Evolutionary conservation across 2,329 filamentous ascomycete species (phyloP).

Genomic region (Keithomyces neogunnii): DNA sequence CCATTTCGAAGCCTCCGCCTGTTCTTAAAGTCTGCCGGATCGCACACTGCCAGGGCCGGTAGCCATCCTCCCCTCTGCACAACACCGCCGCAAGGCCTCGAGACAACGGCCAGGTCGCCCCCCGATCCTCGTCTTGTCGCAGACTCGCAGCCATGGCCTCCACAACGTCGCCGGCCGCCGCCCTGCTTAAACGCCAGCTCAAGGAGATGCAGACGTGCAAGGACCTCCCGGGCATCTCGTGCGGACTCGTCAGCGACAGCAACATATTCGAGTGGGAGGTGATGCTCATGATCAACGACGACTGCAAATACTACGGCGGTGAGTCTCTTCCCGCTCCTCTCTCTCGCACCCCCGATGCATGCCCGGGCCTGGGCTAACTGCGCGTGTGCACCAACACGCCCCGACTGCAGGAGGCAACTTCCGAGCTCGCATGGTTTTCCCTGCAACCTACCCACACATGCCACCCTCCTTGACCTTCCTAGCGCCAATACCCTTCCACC

Average conservation of each 20-base stretch:
- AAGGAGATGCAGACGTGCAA: constrained; percentile 91
- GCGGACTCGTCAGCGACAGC: constrained; percentile 72
- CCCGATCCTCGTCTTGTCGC: neutral
- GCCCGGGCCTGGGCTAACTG: neutral
- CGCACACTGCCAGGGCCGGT: too few relatives aligned
- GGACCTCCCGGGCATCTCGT: constrained; percentile 90
- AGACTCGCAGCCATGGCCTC: constrained; percentile 27
- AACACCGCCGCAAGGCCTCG: neutral
- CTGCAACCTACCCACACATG: constrained; percentile 73
- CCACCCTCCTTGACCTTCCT: constrained; percentile 87
- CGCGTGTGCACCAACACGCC: neutral
- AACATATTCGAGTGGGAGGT: constrained; percentile 98
- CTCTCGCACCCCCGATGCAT: neutral
- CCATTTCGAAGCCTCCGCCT: too few relatives aligned
- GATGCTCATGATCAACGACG: constrained; percentile 96
- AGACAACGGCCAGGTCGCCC: neutral
- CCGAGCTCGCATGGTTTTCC: constrained; percentile 76
- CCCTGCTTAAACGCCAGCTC: constrained; percentile 74
- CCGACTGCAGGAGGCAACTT: constrained; percentile 71
- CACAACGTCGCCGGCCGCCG: constrained; percentile 50
- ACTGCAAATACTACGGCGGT: constrained; percentile 92
- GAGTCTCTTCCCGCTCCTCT: constrained; percentile 20
- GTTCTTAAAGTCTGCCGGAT: too few relatives aligned
- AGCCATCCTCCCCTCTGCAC: neutral
- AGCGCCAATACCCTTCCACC: constrained; percentile 77